Conservation (phyloP, 2,329 filamentous ascomycete genomes). For the Trematosphaeria pertusa region DNA sequence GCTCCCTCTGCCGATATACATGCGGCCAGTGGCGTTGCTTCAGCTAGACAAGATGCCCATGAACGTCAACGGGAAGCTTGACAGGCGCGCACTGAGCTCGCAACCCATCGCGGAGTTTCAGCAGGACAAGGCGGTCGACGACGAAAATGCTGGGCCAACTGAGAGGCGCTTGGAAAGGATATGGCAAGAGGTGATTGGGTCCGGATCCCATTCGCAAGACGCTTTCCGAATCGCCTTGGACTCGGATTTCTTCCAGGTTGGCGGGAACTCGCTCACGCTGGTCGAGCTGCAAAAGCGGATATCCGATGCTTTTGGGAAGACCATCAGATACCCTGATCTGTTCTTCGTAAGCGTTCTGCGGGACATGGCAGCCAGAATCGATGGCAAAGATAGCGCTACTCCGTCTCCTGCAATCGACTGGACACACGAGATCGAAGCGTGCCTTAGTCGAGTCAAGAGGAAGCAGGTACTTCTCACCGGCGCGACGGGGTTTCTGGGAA, state of each 20-base stretch:
- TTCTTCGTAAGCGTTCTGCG: constrained; percentile 1
- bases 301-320: not conserved
- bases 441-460: not conserved
- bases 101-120: constrained; percentile 12
- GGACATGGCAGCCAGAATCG: not conserved
- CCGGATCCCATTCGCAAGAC: not conserved
- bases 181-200: constrained; percentile 16
- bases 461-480: constrained; percentile 15
- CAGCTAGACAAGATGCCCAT: constrained; percentile 14
- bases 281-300: constrained; percentile 37
- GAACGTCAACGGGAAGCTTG: constrained; percentile 6
- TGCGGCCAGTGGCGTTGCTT: constrained; percentile 34
- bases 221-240: constrained; percentile 9
- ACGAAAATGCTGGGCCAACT: not conserved
- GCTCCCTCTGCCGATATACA: constrained; percentile 46
- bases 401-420: not conserved
- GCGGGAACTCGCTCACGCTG: constrained; percentile 52
- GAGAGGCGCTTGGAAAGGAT: constrained; percentile 20
- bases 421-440: not conserved
- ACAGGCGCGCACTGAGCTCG: constrained; percentile 16
- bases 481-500: constrained; percentile 13
- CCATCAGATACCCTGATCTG: constrained; percentile 33
- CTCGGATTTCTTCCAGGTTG: constrained; percentile 52
- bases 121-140: not conserved
- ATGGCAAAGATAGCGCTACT: not conserved